Base-by-base conservation (phyloP, 2,329 filamentous ascomycete genomes). In the Penicillium sumatraense region DNA sequence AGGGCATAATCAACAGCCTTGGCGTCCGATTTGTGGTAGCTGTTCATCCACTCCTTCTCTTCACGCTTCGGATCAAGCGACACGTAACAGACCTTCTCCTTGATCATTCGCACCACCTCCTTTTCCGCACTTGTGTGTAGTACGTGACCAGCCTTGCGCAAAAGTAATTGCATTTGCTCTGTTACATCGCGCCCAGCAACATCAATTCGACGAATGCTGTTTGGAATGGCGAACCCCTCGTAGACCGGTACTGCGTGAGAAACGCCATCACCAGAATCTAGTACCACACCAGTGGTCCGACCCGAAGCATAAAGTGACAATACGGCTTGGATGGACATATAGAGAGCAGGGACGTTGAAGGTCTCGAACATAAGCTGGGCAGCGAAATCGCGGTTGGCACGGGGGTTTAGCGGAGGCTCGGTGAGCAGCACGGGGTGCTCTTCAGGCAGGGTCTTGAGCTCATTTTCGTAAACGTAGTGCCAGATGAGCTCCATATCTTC, bases 401-500 rank as follows among this genome's bases (percentile, higher is more conserved):
- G 88, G 29, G 95, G 95, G 76, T 99, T 99, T 63, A 99, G 82
- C 36, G 95, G 95, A 47, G 95, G 91, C 77, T 99, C 95, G 58
- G 95, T 99, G 68, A 99, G 83, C 49, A 99, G 86, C 58, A 99
- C 93, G 41, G 95, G 95, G 76, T 99, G 95, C 88, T 99, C 95
- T 83, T 99, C 95, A 76, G 93, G 97, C 72, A 97, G 83, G 47
- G 93, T 96, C 81, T 97, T 98, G 68, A 99, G 76, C 61, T 96
- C 95, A 71, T 97, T 93, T 54, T 90, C 90, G 74, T 98, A 99
- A 50, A 99, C 92, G 71, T 96, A 95, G 69, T 96, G 90, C 95
- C 95, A 99, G 78, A 99, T 99, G 79, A 91, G 88, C 81, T 99
- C 95, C 95, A 99, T 99, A 72, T 99, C 95, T 72, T 98, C 95